These are phyloP conservation scores for Quercus aquifolioides DNA, from an alignment of 306 rosid genomes.

Conservation along the genomic window DNA sequence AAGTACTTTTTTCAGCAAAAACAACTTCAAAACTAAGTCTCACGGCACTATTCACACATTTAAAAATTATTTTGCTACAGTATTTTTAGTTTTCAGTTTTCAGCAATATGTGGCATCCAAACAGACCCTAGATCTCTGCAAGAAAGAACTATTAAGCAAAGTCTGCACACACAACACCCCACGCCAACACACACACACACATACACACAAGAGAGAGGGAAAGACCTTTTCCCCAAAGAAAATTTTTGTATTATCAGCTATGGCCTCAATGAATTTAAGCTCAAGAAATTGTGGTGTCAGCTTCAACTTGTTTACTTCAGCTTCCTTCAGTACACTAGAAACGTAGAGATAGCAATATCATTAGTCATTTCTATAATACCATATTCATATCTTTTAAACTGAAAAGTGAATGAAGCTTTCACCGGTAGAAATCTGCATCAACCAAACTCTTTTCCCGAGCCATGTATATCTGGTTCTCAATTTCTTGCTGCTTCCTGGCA, in stretches of 20 bases:
- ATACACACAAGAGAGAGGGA: background rate
- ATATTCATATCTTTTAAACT: background rate
- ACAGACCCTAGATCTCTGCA: slow-evolving; percentile 25
- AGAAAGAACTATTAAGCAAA: slow-evolving; percentile 20
- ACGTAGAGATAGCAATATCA: slow-evolving; percentile 7
- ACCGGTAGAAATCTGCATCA: slow-evolving; percentile 86
- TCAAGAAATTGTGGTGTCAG: slow-evolving; percentile 89
- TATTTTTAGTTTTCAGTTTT: too few relatives aligned
- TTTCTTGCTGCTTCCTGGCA: slow-evolving; percentile 64
- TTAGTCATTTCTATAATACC: background rate
- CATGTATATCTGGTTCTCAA: slow-evolving; percentile 74
- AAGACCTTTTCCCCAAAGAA: slow-evolving; percentile 94
- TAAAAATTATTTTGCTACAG: too few relatives aligned
- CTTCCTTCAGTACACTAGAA: slow-evolving; percentile 66
- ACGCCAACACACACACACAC: too few relatives aligned
- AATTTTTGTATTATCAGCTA: slow-evolving; percentile 81
- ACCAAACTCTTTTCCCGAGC: slow-evolving; percentile 80
- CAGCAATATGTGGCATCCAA: rapidly evolving
- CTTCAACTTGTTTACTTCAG: slow-evolving; percentile 91
- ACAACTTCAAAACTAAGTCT: too few relatives aligned
- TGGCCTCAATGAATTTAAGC: slow-evolving; percentile 78
- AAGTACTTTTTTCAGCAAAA: too few relatives aligned
- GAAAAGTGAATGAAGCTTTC: slow-evolving; percentile 18
- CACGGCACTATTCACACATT: too few relatives aligned
- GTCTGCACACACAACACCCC: background rate